phyloP scores from a whole-genome alignment of 768 basidiomycete species.

The Suillus placidus region DNA sequence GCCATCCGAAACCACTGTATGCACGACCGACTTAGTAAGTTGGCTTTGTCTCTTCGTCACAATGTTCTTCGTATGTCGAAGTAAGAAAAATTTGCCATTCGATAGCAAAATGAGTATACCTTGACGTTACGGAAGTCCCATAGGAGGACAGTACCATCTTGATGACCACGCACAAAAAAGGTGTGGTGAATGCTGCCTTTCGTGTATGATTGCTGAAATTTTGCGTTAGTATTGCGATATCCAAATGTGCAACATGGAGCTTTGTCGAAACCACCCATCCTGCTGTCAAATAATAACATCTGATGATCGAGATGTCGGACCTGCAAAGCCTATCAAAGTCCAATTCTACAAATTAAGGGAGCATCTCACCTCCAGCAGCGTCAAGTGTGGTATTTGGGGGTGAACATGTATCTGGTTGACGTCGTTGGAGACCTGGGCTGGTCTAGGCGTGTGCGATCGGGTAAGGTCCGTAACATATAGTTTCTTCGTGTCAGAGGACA shows the following conservation, averaged over 20 bases:
- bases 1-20: constrained; percentile 43
- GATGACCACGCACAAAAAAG: constrained; percentile 49
- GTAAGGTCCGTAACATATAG: constrained; percentile 43
- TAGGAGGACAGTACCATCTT: constrained; percentile 45
- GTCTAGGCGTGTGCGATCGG: constrained; percentile 32
- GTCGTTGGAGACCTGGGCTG: constrained; percentile 39
- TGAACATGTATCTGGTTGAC: constrained; percentile 51
- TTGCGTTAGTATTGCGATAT: constrained; percentile 31
- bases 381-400: constrained; percentile 44
- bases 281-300: constrained; percentile 50
- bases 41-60: constrained; percentile 36
- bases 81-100: constrained; percentile 22
- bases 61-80: constrained; percentile 35
- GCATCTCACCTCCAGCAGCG: constrained; percentile 49
- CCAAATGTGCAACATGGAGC: constrained; percentile 50
- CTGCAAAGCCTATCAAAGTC: constrained; percentile 31
- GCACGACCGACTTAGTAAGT: constrained; percentile 39
- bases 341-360: constrained; percentile 17
- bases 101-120: constrained; percentile 33
- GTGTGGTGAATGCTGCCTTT: constrained; percentile 44
- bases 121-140: constrained; percentile 55
- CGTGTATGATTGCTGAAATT: constrained; percentile 30
- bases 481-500: constrained; percentile 39
- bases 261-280: constrained; percentile 41
- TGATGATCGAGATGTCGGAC: constrained; percentile 53